These are phyloP conservation scores for Leccinum pallidistipes DNA, from an alignment of 1,284 basidiomycete genomes.

Conservation along the genomic window DNA sequence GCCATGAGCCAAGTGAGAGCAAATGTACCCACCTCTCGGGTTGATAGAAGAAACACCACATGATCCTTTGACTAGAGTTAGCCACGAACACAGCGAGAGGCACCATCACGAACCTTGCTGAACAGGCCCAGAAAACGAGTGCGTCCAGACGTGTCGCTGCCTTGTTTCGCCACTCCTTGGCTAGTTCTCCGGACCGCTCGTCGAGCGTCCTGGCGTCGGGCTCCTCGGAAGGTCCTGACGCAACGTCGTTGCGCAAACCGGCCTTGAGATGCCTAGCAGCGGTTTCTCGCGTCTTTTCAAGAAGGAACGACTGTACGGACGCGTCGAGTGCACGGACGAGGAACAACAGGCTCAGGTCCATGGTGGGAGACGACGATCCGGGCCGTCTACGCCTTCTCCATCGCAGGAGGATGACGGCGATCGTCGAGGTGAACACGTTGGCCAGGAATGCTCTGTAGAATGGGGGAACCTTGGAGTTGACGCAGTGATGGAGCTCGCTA, in stretches of 20 bases:
- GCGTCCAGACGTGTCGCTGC: conserved; percentile 55
- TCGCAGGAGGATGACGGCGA: conserved; percentile 59
- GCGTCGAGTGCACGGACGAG: conserved; percentile 71
- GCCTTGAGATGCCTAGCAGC: not conserved
- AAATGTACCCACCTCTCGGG: conserved; percentile 53
- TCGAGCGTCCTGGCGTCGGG: not conserved
- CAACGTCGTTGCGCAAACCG: not conserved
- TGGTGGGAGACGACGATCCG: conserved; percentile 48
- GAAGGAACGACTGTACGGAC: conserved; percentile 42
- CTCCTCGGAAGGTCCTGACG: not conserved
- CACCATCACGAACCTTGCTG: conserved; percentile 55
- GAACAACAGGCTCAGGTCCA: conserved; percentile 67
- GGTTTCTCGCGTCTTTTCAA: conserved; percentile 10
- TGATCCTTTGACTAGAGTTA: conserved; percentile 51
- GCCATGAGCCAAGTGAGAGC: not conserved
- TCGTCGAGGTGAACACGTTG: conserved; percentile 55
- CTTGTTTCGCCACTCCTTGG: conserved; percentile 19
- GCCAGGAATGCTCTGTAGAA: conserved; percentile 55
- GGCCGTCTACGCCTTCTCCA: conserved; percentile 19
- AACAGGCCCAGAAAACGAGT: conserved; percentile 70
- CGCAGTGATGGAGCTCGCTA: not conserved
- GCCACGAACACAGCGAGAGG: not conserved
- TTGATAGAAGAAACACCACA: conserved; percentile 83
- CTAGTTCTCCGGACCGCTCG: conserved; percentile 6
- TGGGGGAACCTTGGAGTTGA: conserved; percentile 18